Evolutionary conservation across 2,329 filamentous ascomycete genomes (phyloP).

Genomic region (Claviceps sp.): DNA sequence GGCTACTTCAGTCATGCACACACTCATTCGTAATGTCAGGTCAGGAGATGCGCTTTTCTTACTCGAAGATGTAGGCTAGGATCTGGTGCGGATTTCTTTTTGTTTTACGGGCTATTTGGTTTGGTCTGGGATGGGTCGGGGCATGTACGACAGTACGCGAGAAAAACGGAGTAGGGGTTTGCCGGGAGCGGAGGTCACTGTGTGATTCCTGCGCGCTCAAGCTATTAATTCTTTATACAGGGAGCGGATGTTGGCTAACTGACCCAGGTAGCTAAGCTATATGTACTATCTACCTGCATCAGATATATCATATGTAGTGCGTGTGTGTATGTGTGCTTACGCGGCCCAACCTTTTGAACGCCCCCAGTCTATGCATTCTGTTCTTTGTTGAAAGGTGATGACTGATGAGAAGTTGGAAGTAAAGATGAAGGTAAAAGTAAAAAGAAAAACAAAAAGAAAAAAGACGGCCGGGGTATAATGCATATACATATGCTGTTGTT

Average conservation of each 20-base stretch:
- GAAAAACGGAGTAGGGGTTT: slow-evolving; percentile 5
- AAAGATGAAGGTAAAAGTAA: not conserved
- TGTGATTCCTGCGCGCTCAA: slow-evolving; percentile 17
- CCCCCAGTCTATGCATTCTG: not conserved
- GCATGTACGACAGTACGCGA: slow-evolving; percentile 11
- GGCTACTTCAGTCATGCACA: not conserved
- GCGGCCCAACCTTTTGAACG: not conserved
- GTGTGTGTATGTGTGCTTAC: not conserved
- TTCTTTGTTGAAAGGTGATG: not conserved
- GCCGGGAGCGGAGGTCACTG: slow-evolving; percentile 10
- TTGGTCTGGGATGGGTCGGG: slow-evolving; percentile 7
- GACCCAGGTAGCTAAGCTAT: not conserved
- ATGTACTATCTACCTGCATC: not conserved
- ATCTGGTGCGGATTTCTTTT: slow-evolving; percentile 2
- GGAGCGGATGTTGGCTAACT: not conserved
- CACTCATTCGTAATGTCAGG: not conserved
- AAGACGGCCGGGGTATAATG: slow-evolving; percentile 3
- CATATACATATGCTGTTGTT: slow-evolving; percentile 1
- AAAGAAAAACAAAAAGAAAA: not conserved
- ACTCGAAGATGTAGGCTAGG: slow-evolving; percentile 6
- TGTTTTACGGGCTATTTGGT: slow-evolving; percentile 9
- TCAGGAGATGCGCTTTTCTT: not conserved
- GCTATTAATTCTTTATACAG: slow-evolving; percentile 2
- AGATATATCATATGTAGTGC: not conserved
- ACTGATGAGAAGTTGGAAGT: not conserved